Conservation (phyloP, 2,329 filamentous ascomycete species). For the Ciborinia camelliae region DNA sequence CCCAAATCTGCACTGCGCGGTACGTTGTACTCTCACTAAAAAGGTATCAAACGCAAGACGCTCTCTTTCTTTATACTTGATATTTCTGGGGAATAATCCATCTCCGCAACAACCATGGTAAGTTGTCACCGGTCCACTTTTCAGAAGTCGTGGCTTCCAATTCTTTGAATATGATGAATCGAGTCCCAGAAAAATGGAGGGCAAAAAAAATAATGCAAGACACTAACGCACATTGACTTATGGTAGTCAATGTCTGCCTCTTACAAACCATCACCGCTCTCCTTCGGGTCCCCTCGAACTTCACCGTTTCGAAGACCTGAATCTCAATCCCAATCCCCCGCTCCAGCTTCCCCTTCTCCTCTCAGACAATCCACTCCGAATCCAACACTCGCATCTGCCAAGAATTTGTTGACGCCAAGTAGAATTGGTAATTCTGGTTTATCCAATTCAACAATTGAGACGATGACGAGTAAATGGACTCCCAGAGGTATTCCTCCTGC, state of each 20-base stretch:
- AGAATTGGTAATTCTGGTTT: conserved; percentile 40
- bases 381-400: conserved; percentile 59
- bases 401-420: conserved; percentile 41
- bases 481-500: conserved; percentile 37
- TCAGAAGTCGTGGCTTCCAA: conserved; percentile 15
- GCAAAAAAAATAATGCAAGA: conserved; percentile 8
- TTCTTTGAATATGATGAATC: conserved; percentile 6
- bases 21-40: background rate
- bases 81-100: conserved; percentile 5
- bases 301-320: conserved; percentile 62
- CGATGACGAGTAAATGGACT: conserved; percentile 29
- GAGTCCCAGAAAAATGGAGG: conserved; percentile 12
- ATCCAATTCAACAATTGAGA: conserved; percentile 39
- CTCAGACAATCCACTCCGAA: conserved; percentile 59
- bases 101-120: conserved; percentile 20
- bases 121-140: conserved; percentile 19
- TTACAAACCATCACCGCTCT: conserved; percentile 69
- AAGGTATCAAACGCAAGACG: background rate
- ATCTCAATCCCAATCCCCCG: conserved; percentile 48
- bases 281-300: conserved; percentile 67
- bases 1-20: too few species aligned
- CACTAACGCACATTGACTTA: conserved; percentile 9
- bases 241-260: conserved; percentile 40
- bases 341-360: conserved; percentile 64
- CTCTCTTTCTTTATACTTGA: background rate